Evolutionary conservation across 176 grass and related monocot genomes (phyloP).

Genomic region (Oryza rufipogon): DNA sequence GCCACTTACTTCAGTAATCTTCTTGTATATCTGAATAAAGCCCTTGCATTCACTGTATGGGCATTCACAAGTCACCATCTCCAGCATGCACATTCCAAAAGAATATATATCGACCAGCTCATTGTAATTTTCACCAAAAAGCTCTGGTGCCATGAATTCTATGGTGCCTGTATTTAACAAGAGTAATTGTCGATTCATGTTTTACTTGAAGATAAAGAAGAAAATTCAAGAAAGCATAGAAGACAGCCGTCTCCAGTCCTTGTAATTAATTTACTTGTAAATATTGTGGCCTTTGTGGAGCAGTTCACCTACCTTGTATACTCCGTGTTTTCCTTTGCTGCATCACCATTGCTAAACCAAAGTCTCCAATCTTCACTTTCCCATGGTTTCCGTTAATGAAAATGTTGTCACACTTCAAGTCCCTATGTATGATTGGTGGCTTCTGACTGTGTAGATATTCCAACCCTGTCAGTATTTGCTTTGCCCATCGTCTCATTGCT

Average conservation of each 20-base stretch:
- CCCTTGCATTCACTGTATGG: conserved; percentile 58
- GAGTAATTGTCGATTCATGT: background rate
- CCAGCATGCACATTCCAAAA: conserved; percentile 70
- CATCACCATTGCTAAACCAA: conserved; percentile 56
- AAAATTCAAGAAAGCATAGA: background rate
- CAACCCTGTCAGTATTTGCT: conserved; percentile 54
- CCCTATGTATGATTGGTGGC: conserved; percentile 48
- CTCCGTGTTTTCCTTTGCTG: conserved; percentile 46
- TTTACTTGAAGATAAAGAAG: background rate
- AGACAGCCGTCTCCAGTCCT: background rate
- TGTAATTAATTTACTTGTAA: background rate
- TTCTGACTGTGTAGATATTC: conserved; percentile 53
- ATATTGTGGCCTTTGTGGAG: background rate
- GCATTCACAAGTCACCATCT: conserved; percentile 65
- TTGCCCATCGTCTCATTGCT: conserved; percentile 50
- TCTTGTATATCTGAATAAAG: conserved; percentile 59
- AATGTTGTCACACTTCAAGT: conserved; percentile 59
- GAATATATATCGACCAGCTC: conserved; percentile 67
- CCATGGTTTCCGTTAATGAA: conserved; percentile 68
- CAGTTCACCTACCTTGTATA: conserved; percentile 29
- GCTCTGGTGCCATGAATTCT: conserved; percentile 69
- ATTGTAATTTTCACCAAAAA: conserved; percentile 58
- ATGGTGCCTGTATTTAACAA: conserved; percentile 43
- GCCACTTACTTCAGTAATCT: conserved; percentile 54
- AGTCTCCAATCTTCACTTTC: conserved; percentile 61